These are phyloP conservation scores for Peniophora sp. DNA, from an alignment of 1,284 basidiomycete species.

Conservation along the genomic window DNA sequence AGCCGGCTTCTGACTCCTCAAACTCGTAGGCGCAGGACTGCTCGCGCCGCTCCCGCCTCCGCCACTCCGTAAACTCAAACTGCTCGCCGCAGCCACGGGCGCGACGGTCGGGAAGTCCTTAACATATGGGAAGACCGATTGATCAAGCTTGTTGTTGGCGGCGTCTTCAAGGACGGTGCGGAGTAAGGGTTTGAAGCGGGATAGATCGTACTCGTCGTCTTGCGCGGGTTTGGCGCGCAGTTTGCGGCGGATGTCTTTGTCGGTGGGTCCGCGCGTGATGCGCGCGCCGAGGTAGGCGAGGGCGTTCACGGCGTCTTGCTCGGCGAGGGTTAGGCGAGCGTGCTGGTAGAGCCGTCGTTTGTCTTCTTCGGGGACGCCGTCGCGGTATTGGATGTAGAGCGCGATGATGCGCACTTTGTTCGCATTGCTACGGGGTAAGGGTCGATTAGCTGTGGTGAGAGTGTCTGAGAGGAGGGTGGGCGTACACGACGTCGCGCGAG, in stretches of 20 bases:
- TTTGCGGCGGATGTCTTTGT: conserved; percentile 72
- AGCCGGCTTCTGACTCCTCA: conserved; percentile 78
- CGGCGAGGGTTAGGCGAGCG: conserved; percentile 81
- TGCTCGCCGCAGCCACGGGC: conserved; percentile 25
- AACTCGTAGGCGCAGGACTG: conserved; percentile 43
- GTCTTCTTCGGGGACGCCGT: conserved; percentile 98
- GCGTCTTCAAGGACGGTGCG: conserved; percentile 74
- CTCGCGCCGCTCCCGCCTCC: not conserved
- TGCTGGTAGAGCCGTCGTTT: conserved; percentile 92
- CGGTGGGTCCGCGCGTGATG: conserved; percentile 69
- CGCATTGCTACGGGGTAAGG: conserved; percentile 47
- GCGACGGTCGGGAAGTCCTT: conserved; percentile 70
- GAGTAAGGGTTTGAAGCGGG: conserved; percentile 85
- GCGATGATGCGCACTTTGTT: conserved; percentile 98
- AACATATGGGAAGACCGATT: conserved; percentile 81
- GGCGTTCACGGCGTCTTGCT: conserved; percentile 94
- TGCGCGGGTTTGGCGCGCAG: conserved; percentile 67
- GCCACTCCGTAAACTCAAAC: conserved; percentile 29
- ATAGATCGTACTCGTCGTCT: conserved; percentile 94
- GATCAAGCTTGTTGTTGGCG: conserved; percentile 71
- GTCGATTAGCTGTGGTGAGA: not conserved
- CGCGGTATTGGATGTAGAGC: conserved; percentile 91
- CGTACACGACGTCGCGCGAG: conserved; percentile 74
- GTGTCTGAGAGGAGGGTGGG: conserved; percentile 2
- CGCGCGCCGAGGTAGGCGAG: conserved; percentile 78